A percentile compares a stretch with the other conserved stretches of the same genome.
phyloP scores from a whole-genome alignment of 108 stramenopile species.

The Conticribra guillardii region DNA sequence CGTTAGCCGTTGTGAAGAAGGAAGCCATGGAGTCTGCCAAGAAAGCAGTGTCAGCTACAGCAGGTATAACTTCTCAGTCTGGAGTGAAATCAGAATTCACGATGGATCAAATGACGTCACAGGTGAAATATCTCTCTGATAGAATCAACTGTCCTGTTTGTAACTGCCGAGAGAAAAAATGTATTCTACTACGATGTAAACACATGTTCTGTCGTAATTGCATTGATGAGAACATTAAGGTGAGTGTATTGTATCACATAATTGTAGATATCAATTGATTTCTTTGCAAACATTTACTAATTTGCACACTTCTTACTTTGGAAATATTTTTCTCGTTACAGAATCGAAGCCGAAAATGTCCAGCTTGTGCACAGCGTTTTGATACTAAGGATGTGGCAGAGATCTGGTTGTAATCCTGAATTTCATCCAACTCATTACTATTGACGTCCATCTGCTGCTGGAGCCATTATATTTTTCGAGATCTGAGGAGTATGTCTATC shows the following conservation, averaged over 20 bases:
- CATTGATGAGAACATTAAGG: constrained; percentile 82
- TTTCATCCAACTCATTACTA: too few species aligned
- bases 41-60: constrained; percentile 38
- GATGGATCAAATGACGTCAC: constrained; percentile 69
- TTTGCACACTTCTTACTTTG: too few species aligned
- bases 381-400: constrained; percentile 87
- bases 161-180: constrained; percentile 88
- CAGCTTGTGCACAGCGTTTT: constrained; percentile 83
- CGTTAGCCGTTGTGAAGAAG: constrained; percentile 70
- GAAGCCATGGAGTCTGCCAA: constrained; percentile 65
- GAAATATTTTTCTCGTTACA: too few species aligned
- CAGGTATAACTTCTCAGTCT: constrained; percentile 31
- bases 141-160: constrained; percentile 89
- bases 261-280: not conserved
- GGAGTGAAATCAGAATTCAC: constrained; percentile 64
- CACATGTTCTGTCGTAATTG: constrained; percentile 95
- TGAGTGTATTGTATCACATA: constrained; percentile 20
- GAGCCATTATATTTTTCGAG: too few species aligned
- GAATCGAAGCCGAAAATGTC: constrained; percentile 90
- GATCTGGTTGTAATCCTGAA: constrained; percentile 84
- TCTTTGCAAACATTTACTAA: too few species aligned
- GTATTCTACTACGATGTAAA: constrained; percentile 89
- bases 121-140: constrained; percentile 71
- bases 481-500: too few species aligned
- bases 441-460: too few species aligned